Evolutionary conservation across 805 yeast genomes (phyloP).

Genomic region (Torulaspora franciscae): DNA sequence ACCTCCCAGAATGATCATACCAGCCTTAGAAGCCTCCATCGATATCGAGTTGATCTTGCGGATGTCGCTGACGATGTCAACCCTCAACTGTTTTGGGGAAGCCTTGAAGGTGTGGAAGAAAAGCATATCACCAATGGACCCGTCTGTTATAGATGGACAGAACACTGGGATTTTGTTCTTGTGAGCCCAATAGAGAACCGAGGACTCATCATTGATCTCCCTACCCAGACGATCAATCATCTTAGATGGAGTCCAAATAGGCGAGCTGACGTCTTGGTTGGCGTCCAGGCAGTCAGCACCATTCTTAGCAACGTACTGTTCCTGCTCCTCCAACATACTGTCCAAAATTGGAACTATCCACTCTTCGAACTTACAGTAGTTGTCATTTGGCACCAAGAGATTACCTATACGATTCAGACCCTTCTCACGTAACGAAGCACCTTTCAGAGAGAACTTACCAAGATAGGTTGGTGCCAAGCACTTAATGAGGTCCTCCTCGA

Average conservation of each 20-base stretch:
- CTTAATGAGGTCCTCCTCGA: constrained; percentile 95
- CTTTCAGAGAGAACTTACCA: constrained; percentile 85
- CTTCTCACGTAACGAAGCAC: constrained; percentile 77
- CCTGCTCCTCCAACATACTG: constrained; percentile 83
- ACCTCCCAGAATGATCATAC: constrained; percentile 95
- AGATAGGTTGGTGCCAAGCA: constrained; percentile 93
- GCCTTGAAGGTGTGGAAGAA: constrained; percentile 97
- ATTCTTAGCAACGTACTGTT: constrained; percentile 49
- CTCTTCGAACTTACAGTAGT: constrained; percentile 95
- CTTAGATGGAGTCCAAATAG: constrained; percentile 89
- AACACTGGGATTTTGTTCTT: constrained; percentile 93
- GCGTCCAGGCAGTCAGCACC: constrained; percentile 59
- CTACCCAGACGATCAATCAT: constrained; percentile 90
- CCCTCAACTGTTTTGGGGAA: constrained; percentile 79
- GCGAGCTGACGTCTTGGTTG: constrained; percentile 39
- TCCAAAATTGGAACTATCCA: constrained; percentile 97
- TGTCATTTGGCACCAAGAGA: constrained; percentile 93
- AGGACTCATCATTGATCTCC: constrained; percentile 88
- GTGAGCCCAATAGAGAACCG: constrained; percentile 97
- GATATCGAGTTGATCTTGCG: constrained; percentile 87
- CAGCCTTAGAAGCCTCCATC: constrained; percentile 91
- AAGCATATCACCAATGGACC: constrained; percentile 97
- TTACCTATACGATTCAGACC: constrained; percentile 99
- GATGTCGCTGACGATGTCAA: constrained; percentile 93
- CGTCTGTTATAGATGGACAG: constrained; percentile 97